Evolutionary conservation across 805 yeast species (phyloP), one percentile per base, ranked within the genome.

Genomic region (Yarrowia sp.): DNA sequence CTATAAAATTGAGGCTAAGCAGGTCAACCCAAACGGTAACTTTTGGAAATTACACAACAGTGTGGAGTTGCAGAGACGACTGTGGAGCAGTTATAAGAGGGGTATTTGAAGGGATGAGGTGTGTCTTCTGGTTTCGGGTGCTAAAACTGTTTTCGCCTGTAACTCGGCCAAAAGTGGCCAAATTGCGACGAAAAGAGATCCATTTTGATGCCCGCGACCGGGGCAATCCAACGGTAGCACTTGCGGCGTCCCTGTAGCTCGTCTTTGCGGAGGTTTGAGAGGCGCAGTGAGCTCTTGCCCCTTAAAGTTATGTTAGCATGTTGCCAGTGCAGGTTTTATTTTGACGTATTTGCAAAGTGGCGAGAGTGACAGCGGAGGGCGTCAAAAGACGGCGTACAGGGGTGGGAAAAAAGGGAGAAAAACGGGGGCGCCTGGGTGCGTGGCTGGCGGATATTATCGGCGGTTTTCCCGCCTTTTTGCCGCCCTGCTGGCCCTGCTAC

Each of bases 271-370:
- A 34, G 40, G n/a, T 34, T 50, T 5, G 52, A 12, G 58, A 39
- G 39, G 63, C 63, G 63, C 63, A 55, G 63, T 52, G n/a, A 19
- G 19, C 33, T 38, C 43, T 52, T 52, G 43, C 58, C 58, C 19
- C 58, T 52, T 52, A 38, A 36, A 43, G 34, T 52, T 52, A 43
- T 43, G n/a, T 38, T 52, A 52, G 58, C 58, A 52, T 20, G 42
- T 19, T 15, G 19, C 8, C 15, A 9, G 38, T 52, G 43, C 17
- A 19, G n/a, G 19, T 17, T 52, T 14, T 52, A 52, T 52, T 52
- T 38, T 52, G 43, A 52, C 58, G 56, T 36, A 34, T 20, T 17
- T 52, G 58, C 58, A 47, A n/a, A n/a, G 60, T 53, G 44, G 60
- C 60, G 19, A 53, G 44, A 12, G 4, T 53, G 44, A 38, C 60